phyloP scores from a whole-genome alignment of 495 filamentous ascomycete species.

The Thermochaetoides thermophila region DNA sequence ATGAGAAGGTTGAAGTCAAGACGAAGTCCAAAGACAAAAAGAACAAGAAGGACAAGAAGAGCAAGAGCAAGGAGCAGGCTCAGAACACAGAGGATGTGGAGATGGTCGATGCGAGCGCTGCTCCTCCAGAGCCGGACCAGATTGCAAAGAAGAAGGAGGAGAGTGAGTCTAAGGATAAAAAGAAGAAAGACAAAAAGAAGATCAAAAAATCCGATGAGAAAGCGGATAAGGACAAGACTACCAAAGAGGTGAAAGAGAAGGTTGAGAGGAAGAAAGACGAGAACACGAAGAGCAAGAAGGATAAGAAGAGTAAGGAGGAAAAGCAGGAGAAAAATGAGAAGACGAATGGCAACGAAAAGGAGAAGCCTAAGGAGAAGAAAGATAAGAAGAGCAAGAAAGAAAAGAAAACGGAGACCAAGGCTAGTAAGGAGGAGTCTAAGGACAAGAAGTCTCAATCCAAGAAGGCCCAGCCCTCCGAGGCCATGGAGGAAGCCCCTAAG shows the following conservation, averaged over 20 bases:
- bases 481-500: conserved; percentile 1
- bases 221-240: background rate
- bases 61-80: conserved; percentile 6
- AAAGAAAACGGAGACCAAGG: too few species aligned
- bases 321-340: conserved; percentile 7
- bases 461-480: background rate
- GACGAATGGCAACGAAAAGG: too few species aligned
- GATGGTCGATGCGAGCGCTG: conserved; percentile 1
- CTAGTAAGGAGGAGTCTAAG: conserved; percentile 8
- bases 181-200: background rate
- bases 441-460: background rate
- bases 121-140: conserved; percentile 1
- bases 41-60: background rate
- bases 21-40: too few species aligned
- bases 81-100: conserved; percentile 1
- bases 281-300: conserved; percentile 4
- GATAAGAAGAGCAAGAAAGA: conserved; percentile 8
- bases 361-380: conserved; percentile 6
- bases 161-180: conserved; percentile 2
- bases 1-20: too few species aligned
- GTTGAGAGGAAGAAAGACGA: conserved; percentile 6
- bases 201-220: background rate
- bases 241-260: background rate
- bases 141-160: conserved; percentile 6
- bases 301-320: conserved; percentile 1